Evolutionary conservation across 805 yeast species (phyloP).

Genomic region (Metschnikowia gruessii): DNA sequence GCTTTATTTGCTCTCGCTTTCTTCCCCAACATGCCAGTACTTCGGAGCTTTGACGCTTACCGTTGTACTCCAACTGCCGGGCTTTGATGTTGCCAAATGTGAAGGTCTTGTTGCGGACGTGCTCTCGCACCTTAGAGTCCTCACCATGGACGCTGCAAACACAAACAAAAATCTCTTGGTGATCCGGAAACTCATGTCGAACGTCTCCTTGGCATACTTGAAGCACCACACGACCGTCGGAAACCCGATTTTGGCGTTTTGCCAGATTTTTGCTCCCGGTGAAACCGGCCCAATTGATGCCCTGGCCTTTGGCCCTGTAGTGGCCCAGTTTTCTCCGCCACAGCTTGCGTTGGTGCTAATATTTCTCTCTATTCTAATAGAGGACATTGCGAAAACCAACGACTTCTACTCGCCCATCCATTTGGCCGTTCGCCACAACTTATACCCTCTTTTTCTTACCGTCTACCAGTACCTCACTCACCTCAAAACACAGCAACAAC

Average conservation of each 20-base stretch:
- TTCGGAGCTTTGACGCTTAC: conserved; percentile 81
- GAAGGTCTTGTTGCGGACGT: conserved; percentile 9
- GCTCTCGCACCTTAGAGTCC: conserved; percentile 5
- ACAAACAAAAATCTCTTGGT: conserved; percentile 31
- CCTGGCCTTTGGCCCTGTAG: background rate
- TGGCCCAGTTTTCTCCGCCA: conserved; percentile 2
- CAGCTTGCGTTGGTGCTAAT: conserved; percentile 18
- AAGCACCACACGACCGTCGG: conserved; percentile 37
- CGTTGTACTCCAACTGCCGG: conserved; percentile 48
- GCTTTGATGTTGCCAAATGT: conserved; percentile 15
- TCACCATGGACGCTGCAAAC: conserved; percentile 3
- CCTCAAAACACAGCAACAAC: conserved; percentile 4
- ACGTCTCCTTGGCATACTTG: conserved; percentile 48
- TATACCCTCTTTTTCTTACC: conserved; percentile 28
- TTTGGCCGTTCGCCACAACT: conserved; percentile 30
- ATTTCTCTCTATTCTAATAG: conserved; percentile 48
- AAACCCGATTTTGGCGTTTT: conserved; percentile 33
- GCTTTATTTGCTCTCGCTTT: conserved; percentile 42
- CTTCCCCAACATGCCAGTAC: conserved; percentile 53
- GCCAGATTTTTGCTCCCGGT: conserved; percentile 1
- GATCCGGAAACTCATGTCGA: conserved; percentile 56
- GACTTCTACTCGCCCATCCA: conserved; percentile 32
- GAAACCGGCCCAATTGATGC: background rate
- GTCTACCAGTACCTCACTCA: conserved; percentile 21
- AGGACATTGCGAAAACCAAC: conserved; percentile 45